Evolutionary conservation across 257 asterid genomes (phyloP).

Genomic region (Nicotiana benthamiana): DNA sequence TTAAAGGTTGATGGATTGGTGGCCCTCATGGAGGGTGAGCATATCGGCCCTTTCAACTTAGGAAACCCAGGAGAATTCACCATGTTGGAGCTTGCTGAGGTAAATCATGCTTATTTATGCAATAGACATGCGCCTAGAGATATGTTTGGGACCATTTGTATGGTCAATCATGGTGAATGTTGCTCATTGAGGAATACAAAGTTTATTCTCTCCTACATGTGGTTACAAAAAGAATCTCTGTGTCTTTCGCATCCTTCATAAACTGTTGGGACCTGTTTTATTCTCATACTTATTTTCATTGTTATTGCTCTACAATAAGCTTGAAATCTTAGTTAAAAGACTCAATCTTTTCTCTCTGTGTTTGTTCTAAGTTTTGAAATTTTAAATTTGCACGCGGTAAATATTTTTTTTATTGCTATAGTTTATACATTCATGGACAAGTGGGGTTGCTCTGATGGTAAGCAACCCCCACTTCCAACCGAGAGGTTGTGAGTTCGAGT

Average conservation of each 20-base stretch:
- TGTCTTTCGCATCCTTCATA: neutral
- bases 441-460: no score
- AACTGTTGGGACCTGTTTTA: neutral
- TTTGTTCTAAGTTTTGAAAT: neutral
- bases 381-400: neutral
- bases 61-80: slow-evolving; percentile 55
- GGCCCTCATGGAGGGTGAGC: slow-evolving; percentile 49
- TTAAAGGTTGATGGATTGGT: slow-evolving; percentile 42
- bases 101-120: slow-evolving; percentile 6
- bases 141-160: neutral
- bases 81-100: slow-evolving; percentile 49
- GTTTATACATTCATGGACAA: slow-evolving; percentile 6
- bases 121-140: no score
- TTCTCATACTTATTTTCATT: neutral
- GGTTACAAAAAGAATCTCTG: neutral
- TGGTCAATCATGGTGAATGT: neutral
- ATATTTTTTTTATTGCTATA: neutral
- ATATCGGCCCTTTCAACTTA: slow-evolving; percentile 54
- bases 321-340: neutral
- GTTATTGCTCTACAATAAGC: neutral
- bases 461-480: no score
- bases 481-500: no score
- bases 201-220: neutral
- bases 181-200: neutral
- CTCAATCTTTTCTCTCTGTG: neutral